Base-by-base conservation (phyloP, 768 basidiomycete species). In the Calocybe cyanea region DNA sequence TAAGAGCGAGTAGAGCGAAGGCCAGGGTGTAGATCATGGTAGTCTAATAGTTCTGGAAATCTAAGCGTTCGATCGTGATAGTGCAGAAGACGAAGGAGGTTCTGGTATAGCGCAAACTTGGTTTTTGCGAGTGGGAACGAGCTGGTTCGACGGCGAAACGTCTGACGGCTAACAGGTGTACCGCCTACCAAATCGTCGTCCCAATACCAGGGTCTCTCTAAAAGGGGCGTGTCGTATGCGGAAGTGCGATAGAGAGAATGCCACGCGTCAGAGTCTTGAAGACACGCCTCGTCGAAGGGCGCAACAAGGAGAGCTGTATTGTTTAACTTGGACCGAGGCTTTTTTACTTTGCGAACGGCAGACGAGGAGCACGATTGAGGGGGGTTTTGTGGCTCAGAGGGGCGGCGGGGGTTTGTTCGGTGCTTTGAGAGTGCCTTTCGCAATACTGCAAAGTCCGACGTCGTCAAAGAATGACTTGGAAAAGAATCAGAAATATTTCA, bases 11-110 rank as follows among this genome's bases (percentile, higher is more conserved):
- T 66, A 7, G 70, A 71, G 36, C 69, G 70, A 41, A 63, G 54
- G 25, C 50, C 49, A 10, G 66, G 61, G 52, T 71, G 64, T 25
- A 62, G 45, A 23, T 60, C 63, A 56, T 83, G 78, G 53, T 76
- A 80, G 43, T 74, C 68, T n/a, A 80, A 41, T n/a, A 81, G 52
- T 7, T 56, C 59, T 2, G 69, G 60, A 32, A 73, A 60, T 35
- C 57, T 54, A 14, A 66, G 61, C 11, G 51, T 35, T 20, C 62
- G 66, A 21, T 57, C 58, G 7, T 55, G 60, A n/a, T 54, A 51
- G 18, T 59, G 62, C 28, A 70, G 44, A 30, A 73, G 63, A 50
- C 60, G 62, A 21, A 75, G 53, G 38, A 80, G 62, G 51, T 73
- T 76, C 25, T 58, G 63, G 50, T 72, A 71, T 0, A 82, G 59